Base-by-base conservation (phyloP, 805 yeast species). In the Lipomyces oligophaga region DNA sequence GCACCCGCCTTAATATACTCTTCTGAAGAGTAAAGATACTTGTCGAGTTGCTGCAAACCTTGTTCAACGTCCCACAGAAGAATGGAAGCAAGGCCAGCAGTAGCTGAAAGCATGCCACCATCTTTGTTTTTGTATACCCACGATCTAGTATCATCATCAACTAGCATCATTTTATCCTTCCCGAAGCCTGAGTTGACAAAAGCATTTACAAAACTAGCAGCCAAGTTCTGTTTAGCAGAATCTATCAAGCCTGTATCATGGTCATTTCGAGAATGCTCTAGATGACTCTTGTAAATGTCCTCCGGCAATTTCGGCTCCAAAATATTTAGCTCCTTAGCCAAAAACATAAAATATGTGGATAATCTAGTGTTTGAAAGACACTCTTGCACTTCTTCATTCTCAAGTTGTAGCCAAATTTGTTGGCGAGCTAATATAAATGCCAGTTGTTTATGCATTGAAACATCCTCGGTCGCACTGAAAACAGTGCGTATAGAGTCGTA, bases 1-100 rank as follows among this genome's bases (percentile, higher is more conserved):
- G 98, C 96, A 68, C 99, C 99, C 5, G 97, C 96, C 69, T 87
- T 87, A 57, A 89, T 79, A 61, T 86, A 90, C 48, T 80, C 82
- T 59, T 88, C 95, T 15, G 81, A 76, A 3, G 95, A 82, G 62
- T 89, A 89, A 47, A 90, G 71, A 65, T 83, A 89, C 66, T 84
- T 85, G 68, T 93, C 97, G 59, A 93, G 74, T 47, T 78, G 79
- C 68, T 90, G 96, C 55, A 93, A 76, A 54, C 97, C 97, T 58
- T 85, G 90, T 59, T 80, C 78, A 45, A 78, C 75, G 67, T 90
- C 85, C 99, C 99, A 93, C 63, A 86, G 87, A 63, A 81, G 81
- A 54, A 93, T 76, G 4, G 94, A 75, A 46, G 97, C 99, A 45
- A 90, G 75, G 40, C 93, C 81, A 2, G 97, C 97, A 19, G 95